A percentile compares a stretch with the other conserved stretches of the same genome.
Conservation (phyloP, 2,329 filamentous ascomycete species). For the Sporothrix dimorphospora region DNA sequence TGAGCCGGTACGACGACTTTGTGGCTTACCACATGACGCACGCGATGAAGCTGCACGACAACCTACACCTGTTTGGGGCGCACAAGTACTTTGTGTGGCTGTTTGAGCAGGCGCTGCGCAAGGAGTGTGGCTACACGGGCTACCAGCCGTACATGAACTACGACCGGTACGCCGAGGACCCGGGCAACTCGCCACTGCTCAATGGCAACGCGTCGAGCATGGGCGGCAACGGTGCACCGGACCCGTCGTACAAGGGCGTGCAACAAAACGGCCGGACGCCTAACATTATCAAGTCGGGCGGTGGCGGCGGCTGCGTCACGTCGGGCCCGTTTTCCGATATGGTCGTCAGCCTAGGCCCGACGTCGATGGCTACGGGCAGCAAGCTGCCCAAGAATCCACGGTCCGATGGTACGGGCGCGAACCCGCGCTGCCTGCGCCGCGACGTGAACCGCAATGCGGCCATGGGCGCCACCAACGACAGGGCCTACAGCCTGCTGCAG, state of each 20-base stretch:
- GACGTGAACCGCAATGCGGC: slow-evolving; percentile 39
- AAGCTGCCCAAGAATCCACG: slow-evolving; percentile 42
- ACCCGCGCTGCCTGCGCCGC: slow-evolving; percentile 49
- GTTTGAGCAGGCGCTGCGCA: slow-evolving; percentile 42
- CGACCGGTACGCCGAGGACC: slow-evolving; percentile 53
- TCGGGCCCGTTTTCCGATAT: slow-evolving; percentile 53
- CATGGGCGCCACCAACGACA: slow-evolving; percentile 39
- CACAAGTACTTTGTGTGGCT: slow-evolving; percentile 41
- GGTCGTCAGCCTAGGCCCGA: slow-evolving; percentile 47
- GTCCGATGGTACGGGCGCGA: slow-evolving; percentile 44
- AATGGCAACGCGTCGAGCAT: slow-evolving; percentile 56
- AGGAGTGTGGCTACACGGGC: slow-evolving; percentile 43
- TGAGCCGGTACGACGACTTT: slow-evolving; percentile 41
- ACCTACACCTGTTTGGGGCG: slow-evolving; percentile 38
- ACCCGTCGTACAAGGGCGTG: slow-evolving; percentile 37
- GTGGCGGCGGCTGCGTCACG: slow-evolving; percentile 59
- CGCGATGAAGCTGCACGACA: slow-evolving; percentile 37
- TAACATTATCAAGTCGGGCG: slow-evolving; percentile 50
- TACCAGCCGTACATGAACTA: slow-evolving; percentile 55
- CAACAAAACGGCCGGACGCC: slow-evolving; percentile 41
- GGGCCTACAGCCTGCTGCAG: slow-evolving; percentile 31
- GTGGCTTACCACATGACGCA: slow-evolving; percentile 42
- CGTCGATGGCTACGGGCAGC: slow-evolving; percentile 37
- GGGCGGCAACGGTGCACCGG: slow-evolving; percentile 50
- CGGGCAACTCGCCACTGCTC: slow-evolving; percentile 54